Conservation (phyloP, 2,329 filamentous ascomycete species). For the Aspergillus glaucus region DNA sequence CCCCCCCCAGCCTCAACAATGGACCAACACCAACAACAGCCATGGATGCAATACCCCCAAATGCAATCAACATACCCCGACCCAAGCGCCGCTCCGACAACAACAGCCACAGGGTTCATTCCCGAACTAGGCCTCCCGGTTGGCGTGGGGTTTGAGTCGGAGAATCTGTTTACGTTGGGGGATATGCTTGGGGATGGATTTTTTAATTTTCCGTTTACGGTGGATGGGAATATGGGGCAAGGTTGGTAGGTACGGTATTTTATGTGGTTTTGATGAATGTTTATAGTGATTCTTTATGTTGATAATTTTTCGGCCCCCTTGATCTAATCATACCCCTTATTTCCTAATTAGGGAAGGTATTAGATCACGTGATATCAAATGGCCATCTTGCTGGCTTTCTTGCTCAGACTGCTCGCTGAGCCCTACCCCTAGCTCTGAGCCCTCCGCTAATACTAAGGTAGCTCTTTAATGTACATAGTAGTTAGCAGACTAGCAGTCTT, state of each 20-base stretch:
- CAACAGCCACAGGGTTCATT: not conserved
- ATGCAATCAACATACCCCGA: conserved; percentile 10
- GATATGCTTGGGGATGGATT: conserved; percentile 29
- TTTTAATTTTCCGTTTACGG: conserved; percentile 19
- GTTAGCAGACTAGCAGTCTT: no score
- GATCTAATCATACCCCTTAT: no score
- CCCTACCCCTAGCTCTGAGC: no score
- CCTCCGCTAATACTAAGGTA: no score
- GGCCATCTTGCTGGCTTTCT: no score
- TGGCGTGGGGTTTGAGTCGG: conserved; percentile 21
- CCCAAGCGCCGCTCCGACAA: conserved; percentile 5
- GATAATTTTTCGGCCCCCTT: no score
- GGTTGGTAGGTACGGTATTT: conserved; percentile 5
- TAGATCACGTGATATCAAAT: no score
- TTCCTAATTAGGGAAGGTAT: no score
- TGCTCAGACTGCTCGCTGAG: no score
- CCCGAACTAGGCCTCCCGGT: conserved; percentile 18
- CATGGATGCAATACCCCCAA: not conserved
- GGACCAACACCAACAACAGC: conserved; percentile 1
- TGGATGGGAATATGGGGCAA: conserved; percentile 18
- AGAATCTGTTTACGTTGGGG: conserved; percentile 25
- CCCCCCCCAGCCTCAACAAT: not conserved
- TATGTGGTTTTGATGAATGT: no score
- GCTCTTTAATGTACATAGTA: no score
- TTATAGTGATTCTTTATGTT: no score